Evolutionary conservation across 441 rosid species (phyloP).

Genomic region (Pelargonium fulgidum): DNA sequence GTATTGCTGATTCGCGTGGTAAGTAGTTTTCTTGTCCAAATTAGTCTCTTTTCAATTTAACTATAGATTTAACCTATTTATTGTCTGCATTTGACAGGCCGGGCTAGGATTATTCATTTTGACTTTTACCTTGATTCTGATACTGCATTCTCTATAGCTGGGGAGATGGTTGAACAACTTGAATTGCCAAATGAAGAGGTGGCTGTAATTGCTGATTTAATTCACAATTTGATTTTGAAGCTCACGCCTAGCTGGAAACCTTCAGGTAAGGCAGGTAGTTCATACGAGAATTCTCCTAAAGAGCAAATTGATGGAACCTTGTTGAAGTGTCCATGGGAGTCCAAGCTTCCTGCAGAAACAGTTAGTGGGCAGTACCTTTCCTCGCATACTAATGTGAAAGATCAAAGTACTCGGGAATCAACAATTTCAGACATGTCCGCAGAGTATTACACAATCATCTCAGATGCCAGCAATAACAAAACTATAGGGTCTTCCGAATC

Average conservation of each 20-base stretch:
- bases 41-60: background rate
- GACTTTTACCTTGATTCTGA: conserved; percentile 52
- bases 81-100: conserved; percentile 35
- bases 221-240: conserved; percentile 45
- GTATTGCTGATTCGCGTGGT: conserved; percentile 41
- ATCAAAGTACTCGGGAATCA: conserved; percentile 28
- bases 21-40: conserved; percentile 11
- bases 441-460: conserved; percentile 28
- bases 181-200: conserved; percentile 48
- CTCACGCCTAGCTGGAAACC: conserved; percentile 38
- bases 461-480: conserved; percentile 23
- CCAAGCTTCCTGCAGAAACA: conserved; percentile 15
- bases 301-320: conserved; percentile 7
- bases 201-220: conserved; percentile 50
- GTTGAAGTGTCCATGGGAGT: background rate
- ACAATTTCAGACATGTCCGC: conserved; percentile 36
- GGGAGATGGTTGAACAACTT: conserved; percentile 74
- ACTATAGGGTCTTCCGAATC: conserved; percentile 26
- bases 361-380: conserved; percentile 19
- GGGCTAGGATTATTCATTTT: conserved; percentile 50
- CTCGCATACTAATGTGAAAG: conserved; percentile 17
- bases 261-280: conserved; percentile 16
- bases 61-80: conserved; percentile 8
- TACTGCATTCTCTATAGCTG: conserved; percentile 47
- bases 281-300: conserved; percentile 14